Percentiles rank a stretch among this genome's conserved stretches.
These are phyloP conservation scores for Alisma plantagoaquatica DNA, from an alignment of 106 monocot genomes.

Conservation along the genomic window DNA sequence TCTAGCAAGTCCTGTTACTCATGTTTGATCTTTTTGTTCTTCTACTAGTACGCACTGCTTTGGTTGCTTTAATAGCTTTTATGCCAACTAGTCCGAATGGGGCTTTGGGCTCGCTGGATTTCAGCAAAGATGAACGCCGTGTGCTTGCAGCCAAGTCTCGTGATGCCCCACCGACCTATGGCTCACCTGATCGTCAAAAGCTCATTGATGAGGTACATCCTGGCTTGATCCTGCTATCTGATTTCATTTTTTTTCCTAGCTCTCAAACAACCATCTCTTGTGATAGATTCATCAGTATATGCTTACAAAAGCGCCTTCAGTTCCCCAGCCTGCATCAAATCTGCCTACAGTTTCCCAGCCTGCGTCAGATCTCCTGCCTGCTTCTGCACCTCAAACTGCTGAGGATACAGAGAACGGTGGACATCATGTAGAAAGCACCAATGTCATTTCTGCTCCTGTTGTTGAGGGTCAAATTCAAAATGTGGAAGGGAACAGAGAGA, in stretches of 20 bases:
- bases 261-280: too few relatives aligned
- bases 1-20: too few relatives aligned
- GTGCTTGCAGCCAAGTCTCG: constrained; percentile 87
- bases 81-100: constrained; percentile 97
- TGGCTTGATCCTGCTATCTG: too few relatives aligned
- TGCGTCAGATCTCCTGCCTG: too few relatives aligned
- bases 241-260: too few relatives aligned
- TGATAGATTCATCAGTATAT: constrained; percentile 88
- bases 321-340: too few relatives aligned
- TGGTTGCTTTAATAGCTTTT: constrained; percentile 92
- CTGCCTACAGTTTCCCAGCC: too few relatives aligned
- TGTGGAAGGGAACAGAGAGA: constrained; percentile 14
- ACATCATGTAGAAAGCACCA: too few relatives aligned
- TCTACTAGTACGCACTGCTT: constrained; percentile 69
- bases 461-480: constrained; percentile 3
- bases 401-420: too few relatives aligned
- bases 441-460: background rate
- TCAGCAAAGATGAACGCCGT: constrained; percentile 74
- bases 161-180: constrained; percentile 51
- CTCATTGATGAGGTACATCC: constrained; percentile 92
- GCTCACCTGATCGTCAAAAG: constrained; percentile 69
- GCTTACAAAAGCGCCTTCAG: constrained; percentile 64
- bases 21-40: background rate
- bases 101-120: constrained; percentile 92
- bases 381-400: too few relatives aligned